Evolutionary conservation across 257 asterid species (phyloP).

Genomic region (Gentiana dahurica): DNA sequence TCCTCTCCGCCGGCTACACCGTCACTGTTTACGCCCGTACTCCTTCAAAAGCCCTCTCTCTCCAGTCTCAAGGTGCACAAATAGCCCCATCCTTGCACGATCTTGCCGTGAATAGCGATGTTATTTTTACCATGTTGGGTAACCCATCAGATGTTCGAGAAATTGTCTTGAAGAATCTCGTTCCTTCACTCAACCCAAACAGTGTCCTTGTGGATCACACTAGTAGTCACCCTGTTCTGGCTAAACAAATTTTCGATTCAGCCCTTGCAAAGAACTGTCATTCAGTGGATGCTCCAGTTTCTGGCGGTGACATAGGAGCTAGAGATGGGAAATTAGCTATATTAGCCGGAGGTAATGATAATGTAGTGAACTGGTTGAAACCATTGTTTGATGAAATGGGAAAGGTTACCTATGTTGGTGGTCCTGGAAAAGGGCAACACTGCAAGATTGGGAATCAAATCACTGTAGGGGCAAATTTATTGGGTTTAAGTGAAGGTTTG

Average conservation of each 20-base stretch:
- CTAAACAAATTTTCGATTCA: slow-evolving; percentile 31
- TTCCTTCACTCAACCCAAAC: slow-evolving; percentile 39
- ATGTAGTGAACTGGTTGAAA: slow-evolving; percentile 57
- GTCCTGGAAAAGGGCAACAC: slow-evolving; percentile 77
- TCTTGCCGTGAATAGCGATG: slow-evolving; percentile 41
- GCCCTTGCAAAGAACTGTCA: slow-evolving; percentile 37
- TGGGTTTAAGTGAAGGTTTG: slow-evolving; percentile 83
- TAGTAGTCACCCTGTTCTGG: slow-evolving; percentile 65
- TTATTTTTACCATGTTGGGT: slow-evolving; percentile 74
- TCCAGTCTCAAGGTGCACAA: slow-evolving; percentile 65
- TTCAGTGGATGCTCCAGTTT: slow-evolving; percentile 76
- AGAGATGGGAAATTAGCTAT: slow-evolving; percentile 58
- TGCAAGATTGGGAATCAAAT: slow-evolving; percentile 83
- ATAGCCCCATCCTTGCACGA: slow-evolving; percentile 37
- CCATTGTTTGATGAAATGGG: slow-evolving; percentile 66
- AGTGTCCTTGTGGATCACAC: slow-evolving; percentile 66
- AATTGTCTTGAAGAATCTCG: slow-evolving; percentile 41
- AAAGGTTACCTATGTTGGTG: slow-evolving; percentile 51
- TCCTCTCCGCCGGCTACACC: slow-evolving; percentile 67
- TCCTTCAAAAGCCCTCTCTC: slow-evolving; percentile 43
- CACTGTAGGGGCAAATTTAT: slow-evolving; percentile 44
- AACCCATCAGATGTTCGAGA: slow-evolving; percentile 83
- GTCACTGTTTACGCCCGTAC: slow-evolving; percentile 63
- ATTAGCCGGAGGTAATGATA: slow-evolving; percentile 56
- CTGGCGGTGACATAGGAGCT: slow-evolving; percentile 87